Evolutionary conservation across 2,329 filamentous ascomycete genomes (phyloP), one percentile per base, ranked within the genome.

Genomic region (Cladophialophora chaetospira): DNA sequence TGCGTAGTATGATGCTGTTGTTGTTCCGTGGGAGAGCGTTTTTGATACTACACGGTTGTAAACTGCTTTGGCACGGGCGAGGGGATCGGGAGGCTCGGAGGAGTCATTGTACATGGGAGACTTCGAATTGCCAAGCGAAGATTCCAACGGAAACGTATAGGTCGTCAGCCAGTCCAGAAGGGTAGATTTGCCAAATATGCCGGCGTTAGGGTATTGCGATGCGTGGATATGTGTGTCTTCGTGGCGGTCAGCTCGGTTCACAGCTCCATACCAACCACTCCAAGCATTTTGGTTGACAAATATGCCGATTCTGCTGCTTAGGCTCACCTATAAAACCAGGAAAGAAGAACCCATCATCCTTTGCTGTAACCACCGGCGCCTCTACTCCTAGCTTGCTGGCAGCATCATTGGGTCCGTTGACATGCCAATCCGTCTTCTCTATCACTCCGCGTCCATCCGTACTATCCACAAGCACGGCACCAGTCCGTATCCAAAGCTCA

Each of bases 151-250:
- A 69, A 97, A 99, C 0, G 94, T 99, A 77, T 99, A 97, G 13
- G 81, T 94, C 67, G 92, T 83, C 4, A 99, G 80, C 94, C 94
- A 99, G 74, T 94, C 88, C 11, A 99, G 82, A 28, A 99, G 85
- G 0, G 93, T 97, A 0, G 89, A 88, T 64, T 92, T 94, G 68
- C 94, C 94, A 70, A 97, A 97, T 62, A 99, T 87, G 57, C 94
- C 94, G 1, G 85, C 84, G 69, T 99, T 99, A 56, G 93, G 91
- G 68, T 96, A 97, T 75, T 99, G 94, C 0, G 92, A 84, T 6
- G 94, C 94, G 71, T 99, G 94, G 56, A 96, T 88, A 71, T 99
- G 94, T 0, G 94, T 96, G 72, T 99, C 93, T 93, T 61, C 10
- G 17, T 10, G 23, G 21, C 5, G 23, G 43, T 54, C 31, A 54